Base-by-base conservation (phyloP, 768 basidiomycete genomes). In the Lepiota subincarnata region DNA sequence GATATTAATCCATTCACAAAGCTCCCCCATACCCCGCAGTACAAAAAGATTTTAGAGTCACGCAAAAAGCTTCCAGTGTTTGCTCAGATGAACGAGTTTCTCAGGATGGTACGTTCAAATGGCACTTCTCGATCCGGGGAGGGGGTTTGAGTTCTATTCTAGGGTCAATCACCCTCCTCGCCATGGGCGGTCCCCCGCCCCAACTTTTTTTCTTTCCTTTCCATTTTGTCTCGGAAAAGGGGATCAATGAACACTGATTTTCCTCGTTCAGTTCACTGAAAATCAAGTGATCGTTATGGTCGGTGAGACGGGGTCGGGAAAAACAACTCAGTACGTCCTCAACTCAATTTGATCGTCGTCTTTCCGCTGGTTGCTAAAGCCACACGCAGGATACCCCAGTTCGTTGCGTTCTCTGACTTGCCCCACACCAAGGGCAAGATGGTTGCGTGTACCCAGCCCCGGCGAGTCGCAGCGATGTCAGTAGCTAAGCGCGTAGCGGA, bases 401-500 rank as follows among this genome's bases (percentile, higher is more conserved):
- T 98, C 62, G 94, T 95, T 39, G 89, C 87, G 41, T 98, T 85
- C 68, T 92, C 92, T 3, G 96, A 98, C 69, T 70, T 97, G 28
- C 94, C 95, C 0, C 94, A 98, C 65, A 82, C 85, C 4, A 88
- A 82, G 67, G 86, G 91, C 35, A 97, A 93, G 68, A 71, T 98
- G 61, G 86, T 99, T 2, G 96, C 96, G 0, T 99, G 96, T 63
- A 99, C 96, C 2, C 96, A 99, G 65, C 96, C 96, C 1, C 79
- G 96, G 61, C 81, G 96, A 73, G 93, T 99, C 3, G 94, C 96
- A 10, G 94, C 96, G 7, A 98, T 97, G 92, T 92, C 90, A 13
- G 96, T 98, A 1, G 96, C 96, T 18, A 95, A 96, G 68, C 94
- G 96, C 72, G 96, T 99, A 1, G 94, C 96, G 4, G 96, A 98